Evolutionary conservation across 2,329 filamentous ascomycete species (phyloP).

Genomic region (Penicillium sp.): DNA sequence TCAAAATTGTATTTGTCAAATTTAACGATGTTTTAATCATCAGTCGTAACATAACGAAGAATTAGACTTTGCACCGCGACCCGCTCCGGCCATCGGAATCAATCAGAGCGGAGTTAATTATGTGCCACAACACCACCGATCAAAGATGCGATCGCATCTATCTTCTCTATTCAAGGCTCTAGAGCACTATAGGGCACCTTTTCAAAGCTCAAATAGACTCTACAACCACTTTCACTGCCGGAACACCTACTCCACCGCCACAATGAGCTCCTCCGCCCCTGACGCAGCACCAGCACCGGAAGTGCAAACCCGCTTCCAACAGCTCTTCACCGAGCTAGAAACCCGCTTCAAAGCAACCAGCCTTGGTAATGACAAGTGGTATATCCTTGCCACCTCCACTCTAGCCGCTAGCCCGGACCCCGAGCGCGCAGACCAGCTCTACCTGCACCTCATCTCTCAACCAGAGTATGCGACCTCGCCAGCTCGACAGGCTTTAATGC

Average conservation of each 20-base stretch:
- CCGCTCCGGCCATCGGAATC: constrained; percentile 15
- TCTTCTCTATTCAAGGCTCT: not conserved
- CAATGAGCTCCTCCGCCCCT: constrained; percentile 16
- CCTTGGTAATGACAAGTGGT: constrained; percentile 32
- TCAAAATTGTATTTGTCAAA: not conserved
- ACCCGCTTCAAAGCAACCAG: constrained; percentile 28
- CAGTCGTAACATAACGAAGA: not conserved
- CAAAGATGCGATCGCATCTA: not conserved
- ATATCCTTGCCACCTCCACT: constrained; percentile 42
- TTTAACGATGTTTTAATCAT: not conserved
- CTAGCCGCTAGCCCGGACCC: constrained; percentile 54
- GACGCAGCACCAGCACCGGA: constrained; percentile 9
- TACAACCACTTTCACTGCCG: not conserved
- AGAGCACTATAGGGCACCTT: not conserved
- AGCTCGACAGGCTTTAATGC: constrained; percentile 35
- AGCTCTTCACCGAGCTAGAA: constrained; percentile 32
- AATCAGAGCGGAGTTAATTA: not conserved
- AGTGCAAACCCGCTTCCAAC: constrained; percentile 27
- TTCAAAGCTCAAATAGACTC: not conserved
- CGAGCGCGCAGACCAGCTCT: constrained; percentile 54
- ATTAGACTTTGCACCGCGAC: constrained; percentile 3
- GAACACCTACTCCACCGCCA: not conserved
- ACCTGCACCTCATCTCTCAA: constrained; percentile 55
- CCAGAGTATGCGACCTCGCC: constrained; percentile 41
- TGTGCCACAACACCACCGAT: not conserved